Percentiles rank a stretch among this genome's conserved stretches.
These are phyloP conservation scores for Penicillium lividum DNA, from an alignment of 495 filamentous ascomycete species.

Conservation along the genomic window DNA sequence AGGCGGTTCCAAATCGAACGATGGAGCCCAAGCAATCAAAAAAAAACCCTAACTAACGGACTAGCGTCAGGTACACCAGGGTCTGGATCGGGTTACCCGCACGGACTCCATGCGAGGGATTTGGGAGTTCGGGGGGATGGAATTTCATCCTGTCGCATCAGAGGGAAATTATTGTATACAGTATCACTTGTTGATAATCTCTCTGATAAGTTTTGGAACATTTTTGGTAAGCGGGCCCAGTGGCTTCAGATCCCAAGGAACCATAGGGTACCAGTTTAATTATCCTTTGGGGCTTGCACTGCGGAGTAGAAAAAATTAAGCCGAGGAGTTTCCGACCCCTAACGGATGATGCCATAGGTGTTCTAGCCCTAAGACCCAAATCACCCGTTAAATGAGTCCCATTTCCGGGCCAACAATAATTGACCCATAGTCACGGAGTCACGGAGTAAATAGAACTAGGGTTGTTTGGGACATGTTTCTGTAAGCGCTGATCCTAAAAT, in stretches of 20 bases:
- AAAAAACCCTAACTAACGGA: conserved; percentile 10
- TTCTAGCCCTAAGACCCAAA: neutral
- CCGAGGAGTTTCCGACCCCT: conserved; percentile 1
- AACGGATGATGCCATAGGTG: neutral
- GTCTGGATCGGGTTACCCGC: conserved; percentile 4
- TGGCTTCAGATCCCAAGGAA: neutral
- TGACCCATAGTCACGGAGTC: neutral
- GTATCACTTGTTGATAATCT: neutral
- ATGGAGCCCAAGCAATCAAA: conserved; percentile 16
- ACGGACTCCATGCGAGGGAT: conserved; percentile 10
- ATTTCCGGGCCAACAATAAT: conserved; percentile 1
- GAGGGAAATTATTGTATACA: neutral
- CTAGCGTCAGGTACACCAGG: conserved; percentile 9
- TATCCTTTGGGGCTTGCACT: neutral
- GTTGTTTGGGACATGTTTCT: neutral
- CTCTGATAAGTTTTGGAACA: neutral
- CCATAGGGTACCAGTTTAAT: neutral
- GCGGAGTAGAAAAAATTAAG: neutral
- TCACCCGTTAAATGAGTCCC: neutral
- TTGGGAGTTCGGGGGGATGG: neutral
- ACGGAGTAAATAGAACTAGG: neutral
- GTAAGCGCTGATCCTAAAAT: neutral
- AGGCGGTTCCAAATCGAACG: conserved; percentile 23
- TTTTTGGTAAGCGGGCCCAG: neutral
- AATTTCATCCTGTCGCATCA: conserved; percentile 7